These are phyloP conservation scores for Pseudohalonectria lignicola DNA, from an alignment of 2,329 filamentous ascomycete genomes.

Conservation along the genomic window DNA sequence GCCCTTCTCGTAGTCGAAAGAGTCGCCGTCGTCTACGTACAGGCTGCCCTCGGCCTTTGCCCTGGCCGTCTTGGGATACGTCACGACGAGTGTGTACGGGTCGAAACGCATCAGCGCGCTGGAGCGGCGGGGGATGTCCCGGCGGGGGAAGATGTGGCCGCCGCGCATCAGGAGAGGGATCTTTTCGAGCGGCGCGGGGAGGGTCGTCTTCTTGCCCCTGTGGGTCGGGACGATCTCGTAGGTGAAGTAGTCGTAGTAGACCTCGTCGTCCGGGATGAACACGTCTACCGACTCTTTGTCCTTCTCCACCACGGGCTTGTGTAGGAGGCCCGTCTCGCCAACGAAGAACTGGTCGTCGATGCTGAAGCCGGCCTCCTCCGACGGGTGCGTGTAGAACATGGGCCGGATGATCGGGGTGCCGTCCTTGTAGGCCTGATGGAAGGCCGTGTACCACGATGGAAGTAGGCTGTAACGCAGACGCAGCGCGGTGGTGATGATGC, in stretches of 20 bases:
- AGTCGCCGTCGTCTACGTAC: slow-evolving; percentile 90
- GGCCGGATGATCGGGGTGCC: slow-evolving; percentile 83
- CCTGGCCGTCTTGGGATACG: slow-evolving; percentile 42
- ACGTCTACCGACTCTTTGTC: slow-evolving; percentile 63
- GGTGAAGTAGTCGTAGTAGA: slow-evolving; percentile 94
- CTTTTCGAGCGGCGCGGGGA: slow-evolving; percentile 71
- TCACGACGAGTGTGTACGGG: slow-evolving; percentile 83
- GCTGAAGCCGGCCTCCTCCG: slow-evolving; percentile 74
- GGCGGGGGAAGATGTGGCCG: slow-evolving; percentile 82
- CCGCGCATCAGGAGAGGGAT: slow-evolving; percentile 88
- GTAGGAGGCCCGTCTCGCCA: slow-evolving; percentile 79
- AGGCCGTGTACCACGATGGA: slow-evolving; percentile 93
- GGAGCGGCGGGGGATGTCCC: slow-evolving; percentile 78
- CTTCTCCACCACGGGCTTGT: slow-evolving; percentile 78
- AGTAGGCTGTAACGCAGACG: slow-evolving; percentile 82
- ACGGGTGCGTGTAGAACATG: slow-evolving; percentile 85
- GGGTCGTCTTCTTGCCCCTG: slow-evolving; percentile 56
- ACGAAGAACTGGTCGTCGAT: slow-evolving; percentile 93
- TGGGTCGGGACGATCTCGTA: slow-evolving; percentile 62
- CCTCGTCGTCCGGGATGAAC: slow-evolving; percentile 79
- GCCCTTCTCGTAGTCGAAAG: slow-evolving; percentile 75
- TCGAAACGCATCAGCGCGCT: slow-evolving; percentile 86
- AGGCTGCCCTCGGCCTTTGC: slow-evolving; percentile 68
- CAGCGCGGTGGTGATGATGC: slow-evolving; percentile 78
- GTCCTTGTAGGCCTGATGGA: slow-evolving; percentile 74